Evolutionary conservation across 2,329 filamentous ascomycete species (phyloP), one percentile per base, ranked within the genome.

Genomic region (Exophiala alcalophila): DNA sequence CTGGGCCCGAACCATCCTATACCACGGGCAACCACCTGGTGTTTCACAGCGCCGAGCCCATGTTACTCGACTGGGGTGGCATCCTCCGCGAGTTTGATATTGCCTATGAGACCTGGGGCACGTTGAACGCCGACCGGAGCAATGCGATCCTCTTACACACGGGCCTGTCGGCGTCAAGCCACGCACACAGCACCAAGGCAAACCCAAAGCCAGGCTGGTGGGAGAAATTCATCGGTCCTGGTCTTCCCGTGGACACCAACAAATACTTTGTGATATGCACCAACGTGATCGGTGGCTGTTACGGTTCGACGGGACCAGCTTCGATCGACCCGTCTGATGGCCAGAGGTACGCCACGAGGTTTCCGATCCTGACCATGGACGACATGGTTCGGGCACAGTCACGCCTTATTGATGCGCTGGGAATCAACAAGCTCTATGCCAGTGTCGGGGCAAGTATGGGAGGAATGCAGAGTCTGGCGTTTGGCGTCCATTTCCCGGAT

Each of bases 301-400:
- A 92, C 64, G 92, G 92, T 23, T 95, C 87, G 24, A 98, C 92
- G 0, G 92, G 92, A 0, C 92, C 92, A 0, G 83, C 83, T 41
- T 91, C 85, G 55, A 76, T 90, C 52, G 91, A 97, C 61, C 92
- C 92, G 0, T 84, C 84, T 9, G 88, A 95, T 62, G 86, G 88
- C 25, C 77, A 91, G 65, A 79, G 78, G 57, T 98, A 97, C 65
- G 92, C 90, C 5, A 98, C 92, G 1, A 79, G 89, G 23, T 98
- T 98, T 61, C 92, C 92, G 2, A 94, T 98, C 55, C 68, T 98
- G 43, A 98, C 92, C 0, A 83, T 98, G 71, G 82, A 94, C 57
- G 92, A 98, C 64, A 98, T 98, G 92, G 92, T 97, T 20, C 81
- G 90, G 40, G 91, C 90, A 4, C 92, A 98, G 64, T 96, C 97